A percentile compares a stretch with the other conserved stretches of the same genome.
Conservation (phyloP, 169 alveolate species). For the Plasmodium vivax region DNA sequence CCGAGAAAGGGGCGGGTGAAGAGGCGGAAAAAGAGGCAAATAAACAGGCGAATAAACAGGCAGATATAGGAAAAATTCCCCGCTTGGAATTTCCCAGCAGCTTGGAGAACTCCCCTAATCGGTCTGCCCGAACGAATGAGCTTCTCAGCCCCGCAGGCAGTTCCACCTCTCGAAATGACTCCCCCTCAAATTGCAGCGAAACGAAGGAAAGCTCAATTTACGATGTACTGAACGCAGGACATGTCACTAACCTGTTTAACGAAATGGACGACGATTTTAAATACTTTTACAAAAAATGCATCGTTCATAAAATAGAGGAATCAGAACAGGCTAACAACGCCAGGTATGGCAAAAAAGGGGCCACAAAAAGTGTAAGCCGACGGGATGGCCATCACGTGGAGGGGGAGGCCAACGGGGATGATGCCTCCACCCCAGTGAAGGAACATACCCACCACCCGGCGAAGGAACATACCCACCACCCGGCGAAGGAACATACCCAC, state of each 20-base stretch:
- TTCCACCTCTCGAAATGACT: not conserved
- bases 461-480: no score
- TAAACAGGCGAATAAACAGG: not conserved
- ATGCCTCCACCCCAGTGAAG: not conserved
- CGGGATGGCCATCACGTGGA: not conserved
- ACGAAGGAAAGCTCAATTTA: conserved; percentile 30
- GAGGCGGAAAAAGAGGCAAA: no score
- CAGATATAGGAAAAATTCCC: not conserved
- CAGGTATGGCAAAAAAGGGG: not conserved
- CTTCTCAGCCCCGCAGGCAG: not conserved
- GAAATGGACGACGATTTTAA: conserved; percentile 20
- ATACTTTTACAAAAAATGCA: conserved; percentile 21
- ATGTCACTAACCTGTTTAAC: conserved; percentile 25
- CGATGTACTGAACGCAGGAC: conserved; percentile 13
- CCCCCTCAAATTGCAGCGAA: not conserved
- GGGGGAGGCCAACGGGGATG: not conserved
- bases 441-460: not conserved
- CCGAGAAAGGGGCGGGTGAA: not conserved
- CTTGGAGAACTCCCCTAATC: not conserved
- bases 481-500: not conserved
- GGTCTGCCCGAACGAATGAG: not conserved
- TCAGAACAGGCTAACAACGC: conserved; percentile 1
- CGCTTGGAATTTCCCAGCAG: not conserved
- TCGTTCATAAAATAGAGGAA: conserved; percentile 15
- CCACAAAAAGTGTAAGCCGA: not conserved